phyloP scores from a whole-genome alignment of 495 filamentous ascomycete genomes.

The Friedmanniomyces simplex region DNA sequence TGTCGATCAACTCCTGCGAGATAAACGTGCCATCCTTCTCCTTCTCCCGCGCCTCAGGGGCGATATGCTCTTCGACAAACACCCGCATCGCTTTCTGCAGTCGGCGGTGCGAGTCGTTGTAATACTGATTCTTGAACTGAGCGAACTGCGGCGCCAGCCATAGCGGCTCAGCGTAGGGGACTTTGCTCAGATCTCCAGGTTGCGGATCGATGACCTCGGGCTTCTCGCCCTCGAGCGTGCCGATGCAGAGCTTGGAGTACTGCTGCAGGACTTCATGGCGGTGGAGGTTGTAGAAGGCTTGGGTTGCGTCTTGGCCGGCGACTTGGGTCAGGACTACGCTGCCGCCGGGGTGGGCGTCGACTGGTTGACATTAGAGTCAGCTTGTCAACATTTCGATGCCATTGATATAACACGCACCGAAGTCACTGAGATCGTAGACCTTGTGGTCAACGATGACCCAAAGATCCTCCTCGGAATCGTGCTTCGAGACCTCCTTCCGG shows the following conservation, averaged over 20 bases:
- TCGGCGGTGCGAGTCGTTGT: conserved; percentile 61
- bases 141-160: conserved; percentile 75
- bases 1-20: conserved; percentile 65
- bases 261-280: conserved; percentile 78
- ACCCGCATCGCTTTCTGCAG: conserved; percentile 62
- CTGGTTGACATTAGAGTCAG: conserved; percentile 4
- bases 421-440: conserved; percentile 88
- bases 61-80: conserved; percentile 62
- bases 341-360: conserved; percentile 71
- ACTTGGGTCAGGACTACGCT: conserved; percentile 74
- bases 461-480: conserved; percentile 66
- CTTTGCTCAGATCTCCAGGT: conserved; percentile 58
- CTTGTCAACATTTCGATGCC: not conserved
- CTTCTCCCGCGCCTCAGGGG: conserved; percentile 67
- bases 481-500: conserved; percentile 65
- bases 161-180: conserved; percentile 72
- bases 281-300: conserved; percentile 88
- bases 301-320: conserved; percentile 74
- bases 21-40: conserved; percentile 67
- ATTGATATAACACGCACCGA: conserved; percentile 27
- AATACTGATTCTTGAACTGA: conserved; percentile 73
- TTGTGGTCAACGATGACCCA: conserved; percentile 75
- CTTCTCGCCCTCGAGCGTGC: conserved; percentile 62
- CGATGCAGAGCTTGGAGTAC: conserved; percentile 65
- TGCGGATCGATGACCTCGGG: conserved; percentile 62